Percentiles rank a stretch among this genome's conserved stretches.
These are phyloP conservation scores for Atractiella rhizophila DNA, from an alignment of 768 basidiomycete genomes.

Conservation along the genomic window DNA sequence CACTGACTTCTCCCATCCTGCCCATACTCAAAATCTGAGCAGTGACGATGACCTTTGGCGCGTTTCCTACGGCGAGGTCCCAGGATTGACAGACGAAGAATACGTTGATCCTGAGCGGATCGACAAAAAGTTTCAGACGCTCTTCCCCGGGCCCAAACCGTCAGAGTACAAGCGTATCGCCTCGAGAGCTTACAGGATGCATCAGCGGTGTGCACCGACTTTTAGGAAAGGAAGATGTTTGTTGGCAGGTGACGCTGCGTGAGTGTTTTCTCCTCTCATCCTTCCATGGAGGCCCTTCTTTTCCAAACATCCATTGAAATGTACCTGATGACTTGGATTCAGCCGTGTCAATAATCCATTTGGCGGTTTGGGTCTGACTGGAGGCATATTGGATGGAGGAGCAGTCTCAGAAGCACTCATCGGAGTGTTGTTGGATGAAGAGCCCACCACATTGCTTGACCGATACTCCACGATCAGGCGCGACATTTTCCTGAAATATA, in stretches of 20 bases:
- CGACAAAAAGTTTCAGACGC: background rate
- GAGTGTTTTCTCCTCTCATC: background rate
- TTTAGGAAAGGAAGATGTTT: background rate
- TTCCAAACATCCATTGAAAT: too few relatives aligned
- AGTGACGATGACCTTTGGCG: background rate
- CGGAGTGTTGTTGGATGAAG: background rate
- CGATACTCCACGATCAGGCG: background rate
- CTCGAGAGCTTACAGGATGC: background rate
- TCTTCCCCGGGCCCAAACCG: background rate
- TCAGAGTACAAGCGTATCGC: background rate
- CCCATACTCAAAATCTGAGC: background rate
- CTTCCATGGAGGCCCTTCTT: too few relatives aligned
- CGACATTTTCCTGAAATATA: background rate
- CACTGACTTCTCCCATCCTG: background rate
- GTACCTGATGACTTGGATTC: background rate
- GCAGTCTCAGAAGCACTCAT: background rate
- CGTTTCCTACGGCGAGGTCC: background rate
- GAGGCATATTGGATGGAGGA: background rate
- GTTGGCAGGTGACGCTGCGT: background rate
- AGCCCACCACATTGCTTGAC: background rate
- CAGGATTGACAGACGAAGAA: background rate
- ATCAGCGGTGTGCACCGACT: background rate
- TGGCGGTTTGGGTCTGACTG: background rate
- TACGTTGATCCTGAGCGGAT: background rate
- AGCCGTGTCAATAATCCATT: background rate